These are phyloP conservation scores for Sideroxylon spinosum DNA, from an alignment of 179 eudicot species.

Conservation along the genomic window DNA sequence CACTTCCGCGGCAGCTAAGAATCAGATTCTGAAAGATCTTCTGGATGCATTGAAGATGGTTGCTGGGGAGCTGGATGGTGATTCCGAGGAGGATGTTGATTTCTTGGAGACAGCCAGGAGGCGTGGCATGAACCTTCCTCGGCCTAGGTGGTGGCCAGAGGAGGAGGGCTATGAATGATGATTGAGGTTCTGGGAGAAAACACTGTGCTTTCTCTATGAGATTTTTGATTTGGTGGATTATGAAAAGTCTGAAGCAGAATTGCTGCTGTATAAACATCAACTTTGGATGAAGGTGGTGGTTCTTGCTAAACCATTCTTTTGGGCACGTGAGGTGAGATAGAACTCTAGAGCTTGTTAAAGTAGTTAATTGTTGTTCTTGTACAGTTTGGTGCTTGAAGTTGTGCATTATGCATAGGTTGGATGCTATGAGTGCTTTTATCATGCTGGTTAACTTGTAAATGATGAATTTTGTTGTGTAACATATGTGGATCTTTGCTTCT, in stretches of 20 bases:
- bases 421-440: background rate
- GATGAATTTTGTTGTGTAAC: background rate
- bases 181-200: background rate
- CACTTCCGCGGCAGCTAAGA: background rate
- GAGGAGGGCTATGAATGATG: conserved; percentile 10
- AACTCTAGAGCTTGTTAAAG: background rate
- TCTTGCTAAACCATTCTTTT: background rate
- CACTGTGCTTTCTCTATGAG: too few relatives aligned
- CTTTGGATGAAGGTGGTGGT: background rate
- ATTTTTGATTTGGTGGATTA: background rate
- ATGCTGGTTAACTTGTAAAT: background rate
- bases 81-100: conserved; percentile 16
- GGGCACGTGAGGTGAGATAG: background rate
- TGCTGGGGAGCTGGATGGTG: conserved; percentile 12
- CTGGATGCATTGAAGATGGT: conserved; percentile 20
- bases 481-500: background rate
- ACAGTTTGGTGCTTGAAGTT: background rate
- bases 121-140: conserved; percentile 23
- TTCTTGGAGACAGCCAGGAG: conserved; percentile 30
- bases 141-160: conserved; percentile 26
- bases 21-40: conserved; percentile 9
- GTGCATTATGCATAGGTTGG: background rate
- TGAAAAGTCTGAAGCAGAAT: background rate
- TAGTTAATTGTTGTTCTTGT: background rate
- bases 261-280: too few relatives aligned